A percentile compares a stretch with the other conserved stretches of the same genome.
Conservation (phyloP, 495 filamentous ascomycete genomes). For the Glutinoglossum americanum region DNA sequence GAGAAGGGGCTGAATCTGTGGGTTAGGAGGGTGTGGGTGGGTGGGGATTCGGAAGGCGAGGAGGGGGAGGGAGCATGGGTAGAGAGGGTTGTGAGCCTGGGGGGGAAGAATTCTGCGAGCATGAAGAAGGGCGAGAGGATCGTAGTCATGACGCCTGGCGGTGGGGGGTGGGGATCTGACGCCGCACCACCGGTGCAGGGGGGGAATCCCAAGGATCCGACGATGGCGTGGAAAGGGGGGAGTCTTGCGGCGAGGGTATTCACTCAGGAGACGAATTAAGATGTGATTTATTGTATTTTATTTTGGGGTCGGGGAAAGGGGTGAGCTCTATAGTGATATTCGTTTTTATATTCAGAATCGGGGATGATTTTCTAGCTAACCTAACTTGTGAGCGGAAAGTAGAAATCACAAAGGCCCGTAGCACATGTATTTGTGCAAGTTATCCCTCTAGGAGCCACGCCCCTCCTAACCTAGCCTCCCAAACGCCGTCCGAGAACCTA, state of each 20-base stretch:
- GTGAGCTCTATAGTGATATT: too few species aligned
- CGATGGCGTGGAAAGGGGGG: conserved; percentile 35
- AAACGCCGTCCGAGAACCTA: too few species aligned
- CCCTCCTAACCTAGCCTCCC: too few species aligned
- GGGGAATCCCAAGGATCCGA: conserved; percentile 25
- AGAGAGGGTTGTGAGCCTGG: conserved; percentile 50
- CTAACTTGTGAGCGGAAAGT: too few species aligned
- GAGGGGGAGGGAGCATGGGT: conserved; percentile 10
- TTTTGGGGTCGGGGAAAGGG: too few species aligned
- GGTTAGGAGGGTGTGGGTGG: too few species aligned
- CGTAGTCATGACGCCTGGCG: conserved; percentile 50
- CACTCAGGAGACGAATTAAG: conserved; percentile 14
- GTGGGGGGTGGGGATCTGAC: conserved; percentile 44
- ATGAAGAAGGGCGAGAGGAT: conserved; percentile 78
- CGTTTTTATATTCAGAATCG: too few species aligned
- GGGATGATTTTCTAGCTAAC: too few species aligned
- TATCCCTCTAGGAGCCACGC: too few species aligned
- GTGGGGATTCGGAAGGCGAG: neutral
- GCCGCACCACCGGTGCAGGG: conserved; percentile 12
- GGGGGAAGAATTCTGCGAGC: conserved; percentile 79
- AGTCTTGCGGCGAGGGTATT: conserved; percentile 33
- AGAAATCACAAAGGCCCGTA: too few species aligned
- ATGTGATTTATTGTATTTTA: too few species aligned
- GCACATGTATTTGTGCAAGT: too few species aligned
- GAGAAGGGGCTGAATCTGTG: conserved; percentile 68